Base-by-base conservation (phyloP, 306 rosid genomes). In the Coriaria nepalensis region DNA sequence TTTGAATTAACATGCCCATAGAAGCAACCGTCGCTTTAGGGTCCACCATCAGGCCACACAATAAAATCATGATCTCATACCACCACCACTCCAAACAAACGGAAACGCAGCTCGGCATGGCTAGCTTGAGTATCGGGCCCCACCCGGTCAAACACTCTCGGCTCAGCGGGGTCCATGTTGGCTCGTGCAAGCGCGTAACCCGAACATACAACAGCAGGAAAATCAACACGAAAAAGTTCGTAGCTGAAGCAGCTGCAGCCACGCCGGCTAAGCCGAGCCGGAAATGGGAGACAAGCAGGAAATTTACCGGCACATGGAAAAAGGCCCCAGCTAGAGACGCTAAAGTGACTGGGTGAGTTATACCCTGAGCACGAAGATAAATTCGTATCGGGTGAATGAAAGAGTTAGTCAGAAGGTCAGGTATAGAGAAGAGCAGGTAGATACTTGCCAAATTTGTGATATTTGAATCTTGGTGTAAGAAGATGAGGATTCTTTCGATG, bases 81-180 rank as follows among this genome's bases (percentile, higher is more conserved):
- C 97, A 90, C 97, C 97, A 90, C 97, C 97, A 90, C 41, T 90
- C 97, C 53, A 90, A 45, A 37, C 97, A 90, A 14, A 90, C 97
- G 0, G 97, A 90, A 2, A 77, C 82, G 29, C 97, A 90, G 58
- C 95, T 90, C 29, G 97, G 97, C 20, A 73, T 78, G 0, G 97
- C 95, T 0, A 84, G 65, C 53, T 63, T 58, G 5, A 81, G 54
- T 12, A 90, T 60, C 13, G 93, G 84, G 72, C 47, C 49, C 80
- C 83, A 90, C 40, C 93, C 93, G 5, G 42, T 38, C 0, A 90
- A 40, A 8, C 93, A 90, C 5, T 90, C 93, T 0, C 68, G 50
- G 52, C 74, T 81, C 42, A 93, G 95, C 8, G 51, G 37, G 0
- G 54, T 68, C 97, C 97, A 88, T 9, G 95, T 77, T 33, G 71